Conservation (phyloP, 2,329 filamentous ascomycete genomes). For the Chrysoporthe cubensis region DNA sequence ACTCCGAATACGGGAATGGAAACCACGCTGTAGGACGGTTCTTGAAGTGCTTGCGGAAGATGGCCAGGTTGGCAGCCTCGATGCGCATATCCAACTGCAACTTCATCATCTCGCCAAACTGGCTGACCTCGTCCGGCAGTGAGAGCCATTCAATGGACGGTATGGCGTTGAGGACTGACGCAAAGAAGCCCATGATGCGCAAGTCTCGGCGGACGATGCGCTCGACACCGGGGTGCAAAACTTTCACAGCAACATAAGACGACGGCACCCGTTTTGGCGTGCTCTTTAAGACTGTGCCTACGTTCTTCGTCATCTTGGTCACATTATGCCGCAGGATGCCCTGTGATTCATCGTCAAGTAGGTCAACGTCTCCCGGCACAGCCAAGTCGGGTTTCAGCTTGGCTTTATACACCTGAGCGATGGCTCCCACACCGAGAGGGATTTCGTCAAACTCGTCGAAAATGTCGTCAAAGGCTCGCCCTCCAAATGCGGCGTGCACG, state of each 20-base stretch:
- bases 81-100: conserved; percentile 95
- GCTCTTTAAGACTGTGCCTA: conserved; percentile 85
- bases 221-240: conserved; percentile 90
- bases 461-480: conserved; percentile 81
- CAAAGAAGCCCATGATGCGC: conserved; percentile 93
- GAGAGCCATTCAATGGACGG: conserved; percentile 98
- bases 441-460: conserved; percentile 94
- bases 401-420: conserved; percentile 96
- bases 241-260: conserved; percentile 92
- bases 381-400: conserved; percentile 83
- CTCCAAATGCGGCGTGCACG: conserved; percentile 80
- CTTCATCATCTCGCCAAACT: conserved; percentile 99
- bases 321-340: conserved; percentile 67
- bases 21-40: conserved; percentile 93
- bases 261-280: conserved; percentile 85
- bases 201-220: conserved; percentile 87
- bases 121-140: conserved; percentile 87
- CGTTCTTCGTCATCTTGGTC: conserved; percentile 76
- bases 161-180: conserved; percentile 78
- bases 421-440: conserved; percentile 91
- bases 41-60: conserved; percentile 90
- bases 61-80: conserved; percentile 85
- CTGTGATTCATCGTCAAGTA: conserved; percentile 42
- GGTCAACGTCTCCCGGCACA: conserved; percentile 62
- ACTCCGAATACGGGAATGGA: conserved; percentile 89